Percentiles rank a stretch among this genome's conserved stretches.
phyloP scores from a whole-genome alignment of 208 protist species.

The Trypanosoma boissoni region DNA sequence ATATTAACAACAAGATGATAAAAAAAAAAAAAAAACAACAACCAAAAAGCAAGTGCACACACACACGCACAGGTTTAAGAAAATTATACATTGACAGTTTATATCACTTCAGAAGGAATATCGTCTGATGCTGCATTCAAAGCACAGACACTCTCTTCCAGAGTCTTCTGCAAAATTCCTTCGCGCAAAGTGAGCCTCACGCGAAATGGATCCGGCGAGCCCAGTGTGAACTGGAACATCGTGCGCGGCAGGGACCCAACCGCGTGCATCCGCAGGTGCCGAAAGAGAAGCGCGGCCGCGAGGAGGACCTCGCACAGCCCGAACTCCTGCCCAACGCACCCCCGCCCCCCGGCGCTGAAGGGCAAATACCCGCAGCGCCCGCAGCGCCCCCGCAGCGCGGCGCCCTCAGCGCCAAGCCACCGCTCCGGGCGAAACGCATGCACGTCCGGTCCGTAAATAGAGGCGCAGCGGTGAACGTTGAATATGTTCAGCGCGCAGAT shows the following conservation, averaged over 20 bases:
- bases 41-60: too few relatives aligned
- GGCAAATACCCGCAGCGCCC: constrained; percentile 56
- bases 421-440: constrained; percentile 45
- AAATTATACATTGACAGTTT: too few relatives aligned
- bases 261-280: constrained; percentile 37
- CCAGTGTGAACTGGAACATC: constrained; percentile 45
- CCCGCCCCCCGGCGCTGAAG: constrained; percentile 44
- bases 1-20: too few relatives aligned
- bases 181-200: constrained; percentile 13
- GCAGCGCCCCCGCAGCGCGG: constrained; percentile 33
- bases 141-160: constrained; percentile 15
- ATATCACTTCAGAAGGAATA: not conserved
- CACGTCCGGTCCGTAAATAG: constrained; percentile 35
- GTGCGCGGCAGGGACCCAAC: constrained; percentile 41
- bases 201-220: constrained; percentile 33
- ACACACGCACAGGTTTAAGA: too few relatives aligned
- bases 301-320: constrained; percentile 45
- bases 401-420: constrained; percentile 43
- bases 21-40: too few relatives aligned
- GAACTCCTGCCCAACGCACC: constrained; percentile 57
- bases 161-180: constrained; percentile 7
- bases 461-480: constrained; percentile 42
- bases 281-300: constrained; percentile 30
- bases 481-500: constrained; percentile 52
- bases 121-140: constrained; percentile 8